Evolutionary conservation across 208 protist genomes (phyloP).

Genomic region (Endotrypanum monterogeii): DNA sequence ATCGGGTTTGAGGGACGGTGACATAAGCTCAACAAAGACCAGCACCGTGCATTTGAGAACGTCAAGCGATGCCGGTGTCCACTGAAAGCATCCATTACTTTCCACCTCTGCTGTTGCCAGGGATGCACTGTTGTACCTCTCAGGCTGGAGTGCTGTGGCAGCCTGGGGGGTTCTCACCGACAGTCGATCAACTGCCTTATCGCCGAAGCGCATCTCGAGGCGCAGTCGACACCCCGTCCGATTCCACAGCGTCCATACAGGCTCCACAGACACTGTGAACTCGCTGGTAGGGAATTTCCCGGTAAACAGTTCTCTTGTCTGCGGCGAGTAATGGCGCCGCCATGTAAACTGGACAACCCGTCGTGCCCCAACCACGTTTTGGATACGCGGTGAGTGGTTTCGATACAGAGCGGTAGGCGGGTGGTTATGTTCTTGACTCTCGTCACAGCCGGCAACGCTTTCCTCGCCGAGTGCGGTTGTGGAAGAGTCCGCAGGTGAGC

Average conservation of each 20-base stretch:
- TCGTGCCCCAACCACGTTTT: not conserved
- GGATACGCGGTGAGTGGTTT: too few relatives aligned
- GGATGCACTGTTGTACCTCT: not conserved
- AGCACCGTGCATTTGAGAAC: conserved; percentile 5
- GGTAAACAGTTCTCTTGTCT: conserved; percentile 6
- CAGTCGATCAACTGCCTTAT: not conserved
- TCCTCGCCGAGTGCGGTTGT: not conserved
- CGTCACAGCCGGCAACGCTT: not conserved
- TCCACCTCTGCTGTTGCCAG: conserved; percentile 24
- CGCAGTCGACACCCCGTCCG: conserved; percentile 30
- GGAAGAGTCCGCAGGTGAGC: not conserved
- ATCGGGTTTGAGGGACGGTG: not conserved
- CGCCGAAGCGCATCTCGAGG: conserved; percentile 6
- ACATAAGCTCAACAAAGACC: conserved; percentile 14
- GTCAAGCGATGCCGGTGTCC: conserved; percentile 16
- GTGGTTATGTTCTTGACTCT: not conserved
- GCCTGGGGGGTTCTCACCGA: not conserved
- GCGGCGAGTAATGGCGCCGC: conserved; percentile 12
- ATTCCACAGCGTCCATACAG: conserved; percentile 40
- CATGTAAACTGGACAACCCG: conserved; percentile 32
- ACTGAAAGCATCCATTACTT: conserved; percentile 30
- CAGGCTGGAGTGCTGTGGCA: not conserved
- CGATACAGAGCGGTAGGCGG: not conserved
- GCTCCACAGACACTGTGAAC: conserved; percentile 25
- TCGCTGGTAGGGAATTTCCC: conserved; percentile 10